A percentile compares a stretch with the other conserved stretches of the same genome.
These are phyloP conservation scores for Cytospora paraplurivora DNA, from an alignment of 2,329 filamentous ascomycete genomes.

Conservation along the genomic window DNA sequence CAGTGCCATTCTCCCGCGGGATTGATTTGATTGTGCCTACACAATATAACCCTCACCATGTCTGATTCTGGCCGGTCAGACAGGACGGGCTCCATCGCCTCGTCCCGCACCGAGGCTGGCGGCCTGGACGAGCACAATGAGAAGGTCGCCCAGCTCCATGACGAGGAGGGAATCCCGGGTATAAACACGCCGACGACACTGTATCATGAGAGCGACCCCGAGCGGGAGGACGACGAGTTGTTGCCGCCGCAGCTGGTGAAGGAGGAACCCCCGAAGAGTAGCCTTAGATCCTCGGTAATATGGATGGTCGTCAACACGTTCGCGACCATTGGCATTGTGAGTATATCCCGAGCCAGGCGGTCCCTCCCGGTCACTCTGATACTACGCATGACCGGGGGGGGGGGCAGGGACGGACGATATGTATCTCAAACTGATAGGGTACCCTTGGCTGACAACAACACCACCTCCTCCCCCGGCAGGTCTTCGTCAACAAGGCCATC, in stretches of 20 bases:
- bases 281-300: slow-evolving; percentile 44
- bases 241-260: slow-evolving; percentile 41
- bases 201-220: slow-evolving; percentile 40
- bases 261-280: slow-evolving; percentile 39
- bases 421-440: not conserved
- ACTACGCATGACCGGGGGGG: not conserved
- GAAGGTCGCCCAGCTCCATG: slow-evolving; percentile 31
- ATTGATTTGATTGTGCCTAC: too few relatives aligned
- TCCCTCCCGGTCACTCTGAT: not conserved
- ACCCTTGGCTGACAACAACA: slow-evolving; percentile 13
- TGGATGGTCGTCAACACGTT: slow-evolving; percentile 66
- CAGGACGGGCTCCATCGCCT: slow-evolving; percentile 37
- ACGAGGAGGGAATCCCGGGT: not conserved
- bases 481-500: slow-evolving; percentile 72
- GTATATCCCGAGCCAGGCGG: slow-evolving; percentile 30
- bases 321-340: slow-evolving; percentile 64
- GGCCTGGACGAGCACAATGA: slow-evolving; percentile 40
- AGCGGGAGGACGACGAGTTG: slow-evolving; percentile 46
- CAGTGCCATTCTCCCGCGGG: not conserved
- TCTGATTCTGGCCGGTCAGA: slow-evolving; percentile 32
- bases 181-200: slow-evolving; percentile 17
- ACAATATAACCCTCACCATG: slow-evolving; percentile 30
- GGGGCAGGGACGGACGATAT: too few relatives aligned
- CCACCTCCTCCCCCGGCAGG: slow-evolving; percentile 42
- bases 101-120: slow-evolving; percentile 40